Percentiles rank a stretch among this genome's conserved stretches.
Conservation (phyloP, 495 filamentous ascomycete genomes). For the Talaromyces trachyspermus region DNA sequence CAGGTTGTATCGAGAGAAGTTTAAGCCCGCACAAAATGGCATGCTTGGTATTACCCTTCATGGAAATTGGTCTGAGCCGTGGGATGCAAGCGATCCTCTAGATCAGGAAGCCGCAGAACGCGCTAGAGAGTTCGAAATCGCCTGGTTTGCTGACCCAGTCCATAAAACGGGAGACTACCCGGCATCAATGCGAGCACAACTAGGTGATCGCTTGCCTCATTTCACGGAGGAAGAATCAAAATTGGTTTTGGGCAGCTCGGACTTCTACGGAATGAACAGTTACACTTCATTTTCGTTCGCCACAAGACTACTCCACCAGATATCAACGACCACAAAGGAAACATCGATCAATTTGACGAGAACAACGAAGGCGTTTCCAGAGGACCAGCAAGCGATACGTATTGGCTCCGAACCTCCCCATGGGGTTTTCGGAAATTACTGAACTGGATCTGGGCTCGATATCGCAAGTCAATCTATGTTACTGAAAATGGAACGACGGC, state of each 20-base stretch:
- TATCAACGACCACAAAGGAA: slow-evolving; percentile 39
- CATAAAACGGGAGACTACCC: slow-evolving; percentile 43
- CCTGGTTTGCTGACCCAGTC: slow-evolving; percentile 43
- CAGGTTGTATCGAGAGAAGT: slow-evolving; percentile 35
- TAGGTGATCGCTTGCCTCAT: slow-evolving; percentile 38
- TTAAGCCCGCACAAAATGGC: slow-evolving; percentile 32
- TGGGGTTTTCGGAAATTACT: slow-evolving; percentile 37
- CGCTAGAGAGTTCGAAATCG: slow-evolving; percentile 40
- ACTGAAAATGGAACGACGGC: slow-evolving; percentile 44
- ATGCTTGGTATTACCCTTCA: slow-evolving; percentile 41
- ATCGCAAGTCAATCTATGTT: slow-evolving; percentile 40
- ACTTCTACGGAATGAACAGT: slow-evolving; percentile 47
- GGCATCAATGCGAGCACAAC: slow-evolving; percentile 38
- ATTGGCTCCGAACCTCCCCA: slow-evolving; percentile 37
- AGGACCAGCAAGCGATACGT: slow-evolving; percentile 39
- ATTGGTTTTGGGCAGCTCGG: slow-evolving; percentile 38
- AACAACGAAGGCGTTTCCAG: slow-evolving; percentile 38
- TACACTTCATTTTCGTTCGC: slow-evolving; percentile 43
- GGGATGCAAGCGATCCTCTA: slow-evolving; percentile 31
- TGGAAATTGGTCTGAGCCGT: slow-evolving; percentile 44
- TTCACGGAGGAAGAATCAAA: slow-evolving; percentile 34
- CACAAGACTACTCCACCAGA: slow-evolving; percentile 31
- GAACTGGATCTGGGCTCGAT: slow-evolving; percentile 35
- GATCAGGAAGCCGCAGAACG: slow-evolving; percentile 39
- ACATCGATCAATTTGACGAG: slow-evolving; percentile 33